Base-by-base conservation (phyloP, 2,329 filamentous ascomycete species). In the Talaromyces piceae region DNA sequence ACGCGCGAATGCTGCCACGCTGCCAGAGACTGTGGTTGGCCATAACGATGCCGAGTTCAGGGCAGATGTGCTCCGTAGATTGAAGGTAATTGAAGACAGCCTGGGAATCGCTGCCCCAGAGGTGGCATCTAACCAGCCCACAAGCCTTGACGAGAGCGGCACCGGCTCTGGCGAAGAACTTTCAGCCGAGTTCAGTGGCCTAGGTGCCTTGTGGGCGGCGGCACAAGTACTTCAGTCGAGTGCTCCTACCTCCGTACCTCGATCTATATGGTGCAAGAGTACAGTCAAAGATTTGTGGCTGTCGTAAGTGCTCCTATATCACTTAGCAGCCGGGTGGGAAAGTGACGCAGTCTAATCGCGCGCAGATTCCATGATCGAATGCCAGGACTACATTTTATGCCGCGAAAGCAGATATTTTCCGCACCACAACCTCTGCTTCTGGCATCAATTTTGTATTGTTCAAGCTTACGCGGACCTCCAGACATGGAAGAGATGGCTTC, bases 351-450 rank as follows among this genome's bases (percentile, higher is more conserved):
- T 22, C 45, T 49, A 18, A 45, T 52, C 23, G 25, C 23, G 23
- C n/a, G 7, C 25, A 53, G 51, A 4, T 53, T 53, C 6, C 51
- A 53, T 43, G 51, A 53, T 5, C 46, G 51, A 31, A 53, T 53
- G 51, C 51, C 51, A 16, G 51, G 51, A 12, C 51, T 53, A 23
- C 51, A 53, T 47, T 53, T 53, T 26, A 53, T 53, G 51, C 51
- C 46, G 26, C 51, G 51, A 33, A 53, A 45, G 31, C 51, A 53
- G 28, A 53, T 47, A 13, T 53, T 53, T 13, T 53, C 51, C n/a
- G 51, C 51, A 5, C 51, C 51, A 31, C 51, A 53, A 8, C 51
- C 51, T 41, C 27, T 53, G 4, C 51, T 53, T 4, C 22, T 53
- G 20, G 51, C 51, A 11, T 53, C 51, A n/a, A 53, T 53, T 13